Evolutionary conservation across 192 early-diverging fungal genomes (phyloP).

Genomic region (Backusella liffmaniae): DNA sequence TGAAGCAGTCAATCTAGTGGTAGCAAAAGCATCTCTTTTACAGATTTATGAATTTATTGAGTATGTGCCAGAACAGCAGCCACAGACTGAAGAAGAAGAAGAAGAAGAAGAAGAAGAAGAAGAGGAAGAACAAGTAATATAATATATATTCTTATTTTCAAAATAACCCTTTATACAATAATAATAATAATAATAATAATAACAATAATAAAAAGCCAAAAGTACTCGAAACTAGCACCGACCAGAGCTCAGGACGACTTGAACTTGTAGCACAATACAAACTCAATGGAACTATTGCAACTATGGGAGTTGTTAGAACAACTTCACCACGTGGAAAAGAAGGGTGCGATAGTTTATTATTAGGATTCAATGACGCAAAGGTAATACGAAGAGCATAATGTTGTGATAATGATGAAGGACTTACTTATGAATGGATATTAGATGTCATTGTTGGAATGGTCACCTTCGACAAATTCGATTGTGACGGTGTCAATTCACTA

Average conservation of each 20-base stretch:
- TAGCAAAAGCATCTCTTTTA: constrained; percentile 61
- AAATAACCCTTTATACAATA: neutral
- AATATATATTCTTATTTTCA: neutral
- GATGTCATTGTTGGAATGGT: constrained; percentile 92
- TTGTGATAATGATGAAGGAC: neutral
- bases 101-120: constrained; percentile 7
- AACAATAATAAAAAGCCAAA: constrained; percentile 21
- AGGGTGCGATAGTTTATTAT: constrained; percentile 70
- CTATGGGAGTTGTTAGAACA: constrained; percentile 71
- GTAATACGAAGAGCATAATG: constrained; percentile 33
- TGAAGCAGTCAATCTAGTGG: constrained; percentile 59
- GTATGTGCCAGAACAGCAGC: constrained; percentile 23
- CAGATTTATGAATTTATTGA: constrained; percentile 70
- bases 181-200: neutral
- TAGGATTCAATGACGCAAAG: constrained; percentile 85
- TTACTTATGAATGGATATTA: constrained; percentile 32
- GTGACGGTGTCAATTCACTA: constrained; percentile 95
- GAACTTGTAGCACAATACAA: constrained; percentile 63
- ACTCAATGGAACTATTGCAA: constrained; percentile 67
- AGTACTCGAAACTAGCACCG: constrained; percentile 16
- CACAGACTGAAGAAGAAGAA: constrained; percentile 15
- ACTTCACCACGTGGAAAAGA: constrained; percentile 55
- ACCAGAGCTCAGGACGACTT: constrained; percentile 47
- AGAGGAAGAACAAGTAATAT: neutral
- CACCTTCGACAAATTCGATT: constrained; percentile 66